Base-by-base conservation (phyloP, 306 rosid species). In the Cyclanthera cordifolia region DNA sequence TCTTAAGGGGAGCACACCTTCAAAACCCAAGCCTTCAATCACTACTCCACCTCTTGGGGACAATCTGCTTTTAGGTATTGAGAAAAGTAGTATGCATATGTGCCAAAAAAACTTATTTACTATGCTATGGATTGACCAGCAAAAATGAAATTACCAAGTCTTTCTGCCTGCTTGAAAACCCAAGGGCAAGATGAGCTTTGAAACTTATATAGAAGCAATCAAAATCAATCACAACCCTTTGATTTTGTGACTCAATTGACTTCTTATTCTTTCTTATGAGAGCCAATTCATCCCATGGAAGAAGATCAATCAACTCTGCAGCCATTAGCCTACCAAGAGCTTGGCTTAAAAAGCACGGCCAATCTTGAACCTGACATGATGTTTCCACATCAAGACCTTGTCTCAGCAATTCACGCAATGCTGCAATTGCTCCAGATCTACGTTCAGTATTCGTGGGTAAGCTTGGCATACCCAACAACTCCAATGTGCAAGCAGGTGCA, bases 401-500 rank as follows among this genome's bases (percentile, higher is more conserved):
- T 74, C 97, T 84, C 49, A 94, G 84, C 81, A 94, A 79, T 78
- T 90, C 99, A 69, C 97, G 84, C 79, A 94, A 79, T 67, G 99
- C 99, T 9, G 86, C 84, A 83, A 94, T 88, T 50, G 97, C 99
- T 75, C 99, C 95, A 66, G 52, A 86, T 80, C 96, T 83, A 69
- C 99, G 74, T 58, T 90, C 97, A 70, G 82, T 82, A 81, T 86
- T 83, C 79, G 79, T 90, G 72, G 87, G 86, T 69, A 76, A 72
- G 63, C 76, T 86, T 66, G 95, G 79, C 85, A 94, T 75, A 79
- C 85, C 87, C 78, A 94, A 70, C 75, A 90, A 73, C 79, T 94
- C 99, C 82, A 94, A 79, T 32, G 96, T 88, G 82, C 99, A 94
- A 67, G 97, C 91, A 57, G 97, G 97, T 43, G 99, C 97, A 66